Conservation (phyloP, 169 alveolate genomes). For the Plasmodium coatneyi region DNA sequence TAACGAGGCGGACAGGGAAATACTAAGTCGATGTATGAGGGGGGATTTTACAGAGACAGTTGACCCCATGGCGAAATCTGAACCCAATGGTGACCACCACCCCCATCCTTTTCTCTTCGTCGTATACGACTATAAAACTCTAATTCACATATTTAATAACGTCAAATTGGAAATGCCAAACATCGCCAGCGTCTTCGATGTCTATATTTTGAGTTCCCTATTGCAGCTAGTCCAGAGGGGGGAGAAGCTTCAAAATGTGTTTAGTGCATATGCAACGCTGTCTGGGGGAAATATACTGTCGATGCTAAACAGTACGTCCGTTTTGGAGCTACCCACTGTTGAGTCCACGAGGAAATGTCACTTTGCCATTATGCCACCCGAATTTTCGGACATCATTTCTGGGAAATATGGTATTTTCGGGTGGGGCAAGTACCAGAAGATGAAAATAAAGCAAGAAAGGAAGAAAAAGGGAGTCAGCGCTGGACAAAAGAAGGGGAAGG, state of each 20-base stretch:
- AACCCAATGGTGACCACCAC: not conserved
- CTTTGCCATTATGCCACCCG: slow-evolving; percentile 46
- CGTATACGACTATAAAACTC: slow-evolving; percentile 58
- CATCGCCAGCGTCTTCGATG: slow-evolving; percentile 53
- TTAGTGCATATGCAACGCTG: not conserved
- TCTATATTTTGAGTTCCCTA: slow-evolving; percentile 43
- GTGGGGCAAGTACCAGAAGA: slow-evolving; percentile 66
- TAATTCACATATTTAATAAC: slow-evolving; percentile 54
- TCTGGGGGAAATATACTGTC: not conserved
- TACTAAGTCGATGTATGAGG: slow-evolving; percentile 3
- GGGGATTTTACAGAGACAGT: not conserved
- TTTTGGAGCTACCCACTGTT: not conserved
- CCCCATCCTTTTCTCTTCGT: slow-evolving; percentile 30
- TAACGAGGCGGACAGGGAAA: slow-evolving; percentile 5
- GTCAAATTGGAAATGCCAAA: slow-evolving; percentile 17
- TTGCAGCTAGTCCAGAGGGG: slow-evolving; percentile 75
- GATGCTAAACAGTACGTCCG: not conserved
- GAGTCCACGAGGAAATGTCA: not conserved
- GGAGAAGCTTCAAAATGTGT: slow-evolving; percentile 62
- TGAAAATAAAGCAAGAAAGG: slow-evolving; percentile 5
- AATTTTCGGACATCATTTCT: slow-evolving; percentile 58
- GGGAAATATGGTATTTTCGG: slow-evolving; percentile 54
- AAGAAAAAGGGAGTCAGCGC: not conserved
- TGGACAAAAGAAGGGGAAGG: not conserved
- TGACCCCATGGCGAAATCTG: not conserved